Evolutionary conservation across 768 basidiomycete species (phyloP).

Genomic region (Pleurotus tuber-regium): DNA sequence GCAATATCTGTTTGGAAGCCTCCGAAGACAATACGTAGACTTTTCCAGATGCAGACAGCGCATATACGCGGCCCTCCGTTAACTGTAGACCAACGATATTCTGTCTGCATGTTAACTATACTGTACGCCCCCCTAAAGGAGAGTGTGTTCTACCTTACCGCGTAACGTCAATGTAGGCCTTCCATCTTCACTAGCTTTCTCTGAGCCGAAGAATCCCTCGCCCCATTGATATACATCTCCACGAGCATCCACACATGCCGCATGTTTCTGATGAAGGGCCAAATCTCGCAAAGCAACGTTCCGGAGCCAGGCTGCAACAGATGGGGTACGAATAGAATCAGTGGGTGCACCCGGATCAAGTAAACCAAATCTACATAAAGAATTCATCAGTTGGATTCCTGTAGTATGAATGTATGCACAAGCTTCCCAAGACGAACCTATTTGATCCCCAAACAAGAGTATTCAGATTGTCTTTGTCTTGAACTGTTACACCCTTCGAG

Average conservation of each 20-base stretch:
- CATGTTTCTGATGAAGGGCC: conserved; percentile 61
- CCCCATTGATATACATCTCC: conserved; percentile 91
- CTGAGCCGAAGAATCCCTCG: conserved; percentile 48
- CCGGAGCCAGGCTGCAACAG: conserved; percentile 55
- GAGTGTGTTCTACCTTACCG: conserved; percentile 69
- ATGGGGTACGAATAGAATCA: conserved; percentile 47
- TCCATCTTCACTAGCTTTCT: conserved; percentile 21
- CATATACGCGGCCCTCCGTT: conserved; percentile 64
- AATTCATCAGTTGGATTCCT: conserved; percentile 2
- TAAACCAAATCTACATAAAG: conserved; percentile 40
- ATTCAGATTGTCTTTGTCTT: conserved; percentile 29
- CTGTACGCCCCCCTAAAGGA: conserved; percentile 1
- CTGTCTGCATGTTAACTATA: conserved; percentile 33
- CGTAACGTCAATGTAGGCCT: conserved; percentile 53
- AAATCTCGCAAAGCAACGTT: conserved; percentile 73
- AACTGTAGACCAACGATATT: conserved; percentile 65
- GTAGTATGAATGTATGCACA: neutral
- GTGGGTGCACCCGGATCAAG: conserved; percentile 36
- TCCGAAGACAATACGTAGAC: conserved; percentile 68
- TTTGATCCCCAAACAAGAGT: conserved; percentile 77
- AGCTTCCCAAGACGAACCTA: conserved; percentile 45
- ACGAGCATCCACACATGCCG: conserved; percentile 72
- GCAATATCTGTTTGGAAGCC: conserved; percentile 39
- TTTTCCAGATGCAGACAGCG: conserved; percentile 73
- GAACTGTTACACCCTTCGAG: conserved; percentile 8